Conservation (phyloP, 2,329 filamentous ascomycete genomes). For the Diplocarpon mali region DNA sequence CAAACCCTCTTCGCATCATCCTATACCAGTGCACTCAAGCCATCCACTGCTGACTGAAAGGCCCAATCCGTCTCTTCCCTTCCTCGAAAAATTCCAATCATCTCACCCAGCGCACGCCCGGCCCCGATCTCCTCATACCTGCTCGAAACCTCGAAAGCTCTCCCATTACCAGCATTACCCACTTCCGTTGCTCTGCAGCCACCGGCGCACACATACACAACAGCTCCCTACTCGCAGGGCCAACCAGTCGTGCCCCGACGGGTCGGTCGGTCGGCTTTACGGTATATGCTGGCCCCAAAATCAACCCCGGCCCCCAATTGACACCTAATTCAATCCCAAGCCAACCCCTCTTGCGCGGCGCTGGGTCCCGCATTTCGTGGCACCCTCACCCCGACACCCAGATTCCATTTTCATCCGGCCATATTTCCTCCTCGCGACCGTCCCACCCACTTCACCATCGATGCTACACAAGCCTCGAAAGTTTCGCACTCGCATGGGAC, state of each 20-base stretch:
- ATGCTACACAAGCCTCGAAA: slow-evolving; percentile 12
- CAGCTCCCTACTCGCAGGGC: no score
- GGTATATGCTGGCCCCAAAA: not conserved
- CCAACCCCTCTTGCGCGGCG: slow-evolving; percentile 3
- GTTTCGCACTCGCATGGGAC: slow-evolving; percentile 13
- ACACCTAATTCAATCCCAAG: not conserved
- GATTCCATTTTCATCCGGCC: slow-evolving; percentile 14
- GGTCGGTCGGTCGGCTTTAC: not conserved
- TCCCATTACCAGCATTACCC: no score
- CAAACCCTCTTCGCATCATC: not conserved
- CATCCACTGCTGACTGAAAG: not conserved
- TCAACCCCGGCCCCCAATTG: not conserved
- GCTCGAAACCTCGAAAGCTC: no score
- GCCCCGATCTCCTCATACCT: no score
- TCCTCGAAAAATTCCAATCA: no score
- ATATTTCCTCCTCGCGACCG: slow-evolving; percentile 8
- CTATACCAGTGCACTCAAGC: not conserved
- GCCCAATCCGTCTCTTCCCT: no score
- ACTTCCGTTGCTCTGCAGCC: no score
- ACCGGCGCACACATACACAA: no score
- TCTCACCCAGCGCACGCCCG: no score
- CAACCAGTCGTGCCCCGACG: no score
- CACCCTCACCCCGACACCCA: slow-evolving; percentile 11
- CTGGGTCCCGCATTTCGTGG: slow-evolving; percentile 4
- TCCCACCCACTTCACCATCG: slow-evolving; percentile 4